These are phyloP conservation scores for Ophidiomyces ophidiicola DNA, from an alignment of 2,329 filamentous ascomycete genomes.

Conservation along the genomic window DNA sequence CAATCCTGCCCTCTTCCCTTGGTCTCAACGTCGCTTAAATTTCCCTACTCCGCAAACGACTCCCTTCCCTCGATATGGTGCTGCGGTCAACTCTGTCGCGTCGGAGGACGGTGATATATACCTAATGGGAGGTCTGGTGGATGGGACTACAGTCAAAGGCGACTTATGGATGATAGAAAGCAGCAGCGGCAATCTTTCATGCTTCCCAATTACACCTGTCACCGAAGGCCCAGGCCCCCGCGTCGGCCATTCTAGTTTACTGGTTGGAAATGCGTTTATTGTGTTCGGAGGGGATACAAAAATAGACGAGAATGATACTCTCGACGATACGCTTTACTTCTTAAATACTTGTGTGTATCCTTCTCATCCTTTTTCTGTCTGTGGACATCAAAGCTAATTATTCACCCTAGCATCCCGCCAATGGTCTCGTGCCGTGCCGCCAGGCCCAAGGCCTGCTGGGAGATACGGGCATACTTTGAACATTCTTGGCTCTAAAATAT, in stretches of 20 bases:
- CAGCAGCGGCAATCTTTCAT: constrained; percentile 66
- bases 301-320: constrained; percentile 76
- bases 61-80: constrained; percentile 92
- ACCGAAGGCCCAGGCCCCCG: constrained; percentile 88
- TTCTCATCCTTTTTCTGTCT: background rate
- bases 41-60: constrained; percentile 72
- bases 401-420: constrained; percentile 67
- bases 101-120: constrained; percentile 97
- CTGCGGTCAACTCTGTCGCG: constrained; percentile 80
- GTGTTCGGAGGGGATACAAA: constrained; percentile 98
- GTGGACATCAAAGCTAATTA: constrained; percentile 22
- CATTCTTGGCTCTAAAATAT: constrained; percentile 92
- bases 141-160: constrained; percentile 88
- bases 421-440: constrained; percentile 88
- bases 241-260: constrained; percentile 83
- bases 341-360: constrained; percentile 80
- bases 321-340: constrained; percentile 92
- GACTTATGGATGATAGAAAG: constrained; percentile 97
- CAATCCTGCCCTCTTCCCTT: constrained; percentile 80
- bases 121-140: constrained; percentile 91
- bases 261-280: constrained; percentile 97
- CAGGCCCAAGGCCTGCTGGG: constrained; percentile 71
- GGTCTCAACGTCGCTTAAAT: constrained; percentile 80
- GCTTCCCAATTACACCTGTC: constrained; percentile 81
- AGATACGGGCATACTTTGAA: constrained; percentile 95